Evolutionary conservation across 176 grass and related monocot genomes (phyloP).

Genomic region (Carex cristatella): DNA sequence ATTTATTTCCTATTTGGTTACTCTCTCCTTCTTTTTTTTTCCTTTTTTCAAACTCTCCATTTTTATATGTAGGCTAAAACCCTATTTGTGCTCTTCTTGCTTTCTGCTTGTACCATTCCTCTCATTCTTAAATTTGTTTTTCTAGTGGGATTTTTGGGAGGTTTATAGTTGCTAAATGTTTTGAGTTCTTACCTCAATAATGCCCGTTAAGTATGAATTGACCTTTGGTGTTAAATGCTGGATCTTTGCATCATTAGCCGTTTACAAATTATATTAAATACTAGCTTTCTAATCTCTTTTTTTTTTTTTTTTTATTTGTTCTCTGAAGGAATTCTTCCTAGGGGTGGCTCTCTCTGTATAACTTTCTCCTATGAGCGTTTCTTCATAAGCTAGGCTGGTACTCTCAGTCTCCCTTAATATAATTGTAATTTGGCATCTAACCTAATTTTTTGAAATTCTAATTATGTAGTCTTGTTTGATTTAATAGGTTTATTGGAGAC

Average conservation of each 20-base stretch:
- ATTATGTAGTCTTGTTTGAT: slow-evolving; percentile 4
- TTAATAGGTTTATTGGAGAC: slow-evolving; percentile 15
- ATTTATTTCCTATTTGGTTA: not conserved
- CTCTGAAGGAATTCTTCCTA: slow-evolving; percentile 20
- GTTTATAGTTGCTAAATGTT: slow-evolving; percentile 1
- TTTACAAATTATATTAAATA: slow-evolving; percentile 20
- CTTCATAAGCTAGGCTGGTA: slow-evolving; percentile 17
- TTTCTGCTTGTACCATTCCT: not conserved
- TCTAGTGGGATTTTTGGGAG: not conserved
- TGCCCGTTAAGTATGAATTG: not conserved
- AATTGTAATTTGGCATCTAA: not conserved
- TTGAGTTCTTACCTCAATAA: not conserved
- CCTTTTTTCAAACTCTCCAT: not conserved
- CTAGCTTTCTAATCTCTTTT: not conserved
- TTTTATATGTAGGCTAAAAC: not conserved
- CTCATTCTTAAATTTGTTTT: not conserved
- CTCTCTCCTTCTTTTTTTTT: not conserved
- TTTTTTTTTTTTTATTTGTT: not conserved
- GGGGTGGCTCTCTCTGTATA: not conserved
- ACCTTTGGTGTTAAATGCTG: slow-evolving; percentile 24
- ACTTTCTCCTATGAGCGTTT: slow-evolving; percentile 8
- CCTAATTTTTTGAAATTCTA: not conserved
- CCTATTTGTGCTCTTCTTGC: not conserved
- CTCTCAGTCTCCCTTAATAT: not conserved
- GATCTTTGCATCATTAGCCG: slow-evolving; percentile 13